Evolutionary conservation across 2,329 filamentous ascomycete genomes (phyloP).

Genomic region (Fusarium sp.): DNA sequence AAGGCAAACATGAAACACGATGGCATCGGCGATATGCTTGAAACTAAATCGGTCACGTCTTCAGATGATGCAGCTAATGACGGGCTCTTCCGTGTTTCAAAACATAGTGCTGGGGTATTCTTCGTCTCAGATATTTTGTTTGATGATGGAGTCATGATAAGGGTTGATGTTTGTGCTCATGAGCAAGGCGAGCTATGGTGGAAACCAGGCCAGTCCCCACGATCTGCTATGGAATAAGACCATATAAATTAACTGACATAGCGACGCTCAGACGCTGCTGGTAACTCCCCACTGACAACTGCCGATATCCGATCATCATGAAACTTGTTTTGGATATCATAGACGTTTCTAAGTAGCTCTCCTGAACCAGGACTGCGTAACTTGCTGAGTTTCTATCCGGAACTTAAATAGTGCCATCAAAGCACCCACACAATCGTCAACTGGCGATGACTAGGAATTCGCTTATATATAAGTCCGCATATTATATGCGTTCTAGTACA

Average conservation of each 20-base stretch:
- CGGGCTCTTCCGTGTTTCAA: neutral
- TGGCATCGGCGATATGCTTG: neutral
- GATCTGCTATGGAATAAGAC: neutral
- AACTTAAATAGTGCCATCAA: neutral
- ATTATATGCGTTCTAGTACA: neutral
- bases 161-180: neutral
- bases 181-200: neutral
- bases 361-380: neutral
- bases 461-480: neutral
- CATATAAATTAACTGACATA: neutral
- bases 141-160: neutral
- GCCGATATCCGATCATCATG: neutral
- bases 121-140: neutral
- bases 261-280: neutral
- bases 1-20: constrained; percentile 1
- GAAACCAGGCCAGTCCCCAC: neutral
- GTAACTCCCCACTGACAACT: neutral
- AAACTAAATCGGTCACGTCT: neutral
- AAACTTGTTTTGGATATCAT: neutral
- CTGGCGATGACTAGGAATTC: no score
- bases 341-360: neutral
- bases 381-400: neutral
- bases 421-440: neutral
- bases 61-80: neutral
- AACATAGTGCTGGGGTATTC: neutral